These are phyloP conservation scores for Beauveria scarabaeidicola DNA, from an alignment of 2,329 filamentous ascomycete species.

Conservation along the genomic window DNA sequence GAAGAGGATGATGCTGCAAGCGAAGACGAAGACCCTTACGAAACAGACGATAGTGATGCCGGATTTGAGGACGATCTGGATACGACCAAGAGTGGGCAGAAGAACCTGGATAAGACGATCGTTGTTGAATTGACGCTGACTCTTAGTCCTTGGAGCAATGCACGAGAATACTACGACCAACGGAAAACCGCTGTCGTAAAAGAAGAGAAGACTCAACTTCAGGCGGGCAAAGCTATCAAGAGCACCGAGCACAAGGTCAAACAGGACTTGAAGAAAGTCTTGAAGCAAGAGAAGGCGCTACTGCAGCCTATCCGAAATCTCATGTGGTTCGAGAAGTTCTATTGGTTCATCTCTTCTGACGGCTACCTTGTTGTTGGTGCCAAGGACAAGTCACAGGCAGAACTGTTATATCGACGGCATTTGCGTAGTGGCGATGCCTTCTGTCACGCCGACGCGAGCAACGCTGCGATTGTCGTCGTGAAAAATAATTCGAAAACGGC, in stretches of 20 bases:
- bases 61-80: constrained; percentile 24
- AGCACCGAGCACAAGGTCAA: constrained; percentile 84
- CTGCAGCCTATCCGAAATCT: constrained; percentile 74
- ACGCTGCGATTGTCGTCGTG: constrained; percentile 76
- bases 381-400: constrained; percentile 81
- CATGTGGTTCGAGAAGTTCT: constrained; percentile 96
- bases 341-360: constrained; percentile 91
- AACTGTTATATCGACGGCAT: constrained; percentile 82
- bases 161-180: constrained; percentile 85
- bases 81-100: constrained; percentile 23
- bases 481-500: constrained; percentile 75
- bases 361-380: constrained; percentile 88
- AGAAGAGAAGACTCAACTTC: constrained; percentile 75
- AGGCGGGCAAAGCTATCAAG: constrained; percentile 75
- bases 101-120: constrained; percentile 43
- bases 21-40: constrained; percentile 50
- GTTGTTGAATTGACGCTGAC: constrained; percentile 77
- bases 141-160: constrained; percentile 80
- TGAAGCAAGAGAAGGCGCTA: constrained; percentile 88
- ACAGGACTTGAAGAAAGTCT: constrained; percentile 72
- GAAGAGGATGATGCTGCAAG: constrained; percentile 59
- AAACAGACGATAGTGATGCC: constrained; percentile 57
- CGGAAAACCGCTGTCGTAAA: constrained; percentile 77
- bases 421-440: constrained; percentile 86
- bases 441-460: constrained; percentile 80